Percentiles rank a stretch among this genome's conserved stretches.
Evolutionary conservation across 2,329 filamentous ascomycete genomes (phyloP).

Genomic region (Sclerotiophoma versabilis): DNA sequence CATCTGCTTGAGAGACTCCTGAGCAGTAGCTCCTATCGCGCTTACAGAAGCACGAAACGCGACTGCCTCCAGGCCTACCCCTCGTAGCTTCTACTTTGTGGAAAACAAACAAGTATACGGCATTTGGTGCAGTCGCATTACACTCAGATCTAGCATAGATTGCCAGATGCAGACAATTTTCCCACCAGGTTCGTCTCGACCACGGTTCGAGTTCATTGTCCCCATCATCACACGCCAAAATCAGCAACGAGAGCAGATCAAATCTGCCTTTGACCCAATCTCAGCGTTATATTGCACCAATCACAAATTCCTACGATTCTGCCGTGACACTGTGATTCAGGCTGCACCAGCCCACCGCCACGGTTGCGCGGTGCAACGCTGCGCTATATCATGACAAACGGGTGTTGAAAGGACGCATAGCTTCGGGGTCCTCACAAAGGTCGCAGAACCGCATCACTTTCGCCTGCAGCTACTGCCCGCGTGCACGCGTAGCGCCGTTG

Average conservation of each 20-base stretch:
- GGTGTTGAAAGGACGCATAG: background rate
- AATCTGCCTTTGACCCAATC: background rate
- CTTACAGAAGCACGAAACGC: no score
- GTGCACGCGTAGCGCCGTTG: background rate
- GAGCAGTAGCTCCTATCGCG: no score
- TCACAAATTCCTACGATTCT: background rate
- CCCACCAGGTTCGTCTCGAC: background rate
- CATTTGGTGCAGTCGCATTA: background rate
- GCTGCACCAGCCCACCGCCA: background rate
- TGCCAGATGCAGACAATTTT: background rate
- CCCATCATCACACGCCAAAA: slow-evolving; percentile 4
- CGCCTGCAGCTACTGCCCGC: background rate
- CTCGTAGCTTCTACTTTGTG: no score
- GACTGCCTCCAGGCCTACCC: no score
- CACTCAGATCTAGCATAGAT: background rate
- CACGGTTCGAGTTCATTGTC: background rate
- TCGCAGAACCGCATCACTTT: background rate
- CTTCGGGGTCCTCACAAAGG: background rate
- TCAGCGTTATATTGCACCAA: background rate
- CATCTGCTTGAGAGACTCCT: no score
- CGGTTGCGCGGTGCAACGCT: slow-evolving; percentile 9
- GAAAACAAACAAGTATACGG: no score
- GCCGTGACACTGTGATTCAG: background rate
- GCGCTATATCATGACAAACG: background rate
- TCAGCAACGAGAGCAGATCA: background rate